Base-by-base conservation (phyloP, 352 stramenopile species). In the Blastocystis sp. region DNA sequence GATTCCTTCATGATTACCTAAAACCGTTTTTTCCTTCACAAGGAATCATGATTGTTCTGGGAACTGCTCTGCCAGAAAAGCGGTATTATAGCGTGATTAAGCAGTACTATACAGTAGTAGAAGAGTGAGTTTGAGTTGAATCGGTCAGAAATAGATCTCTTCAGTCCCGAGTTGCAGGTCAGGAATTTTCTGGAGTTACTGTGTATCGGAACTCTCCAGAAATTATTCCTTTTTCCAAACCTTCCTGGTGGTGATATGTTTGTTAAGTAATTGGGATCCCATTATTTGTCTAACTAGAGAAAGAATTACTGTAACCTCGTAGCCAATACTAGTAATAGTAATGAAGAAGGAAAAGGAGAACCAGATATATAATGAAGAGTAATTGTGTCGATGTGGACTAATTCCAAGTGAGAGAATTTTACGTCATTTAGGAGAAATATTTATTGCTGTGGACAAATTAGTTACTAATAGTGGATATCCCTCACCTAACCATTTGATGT, bases 21-120 rank as follows among this genome's bases (percentile, higher is more conserved):
- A 58, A 60, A 35, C 27, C 27, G 6, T 19, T 27, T 9, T 56
- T 84, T 24, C 33, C 73, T 15, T 17, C 53, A 5, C 35, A 44
- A 24, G 73, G 73, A 15, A 51, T 66, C 27, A 54, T 84, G 73
- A 84, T 84, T 48, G 73, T 84, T n/a, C 51, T 84, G 22, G 73
- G 59, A 33, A 84, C 73, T n/a, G 73, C 48, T 35, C 24, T 24
- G 33, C 48, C 42, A 2, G 42, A 64, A 11, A 84, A 84, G 51
- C 24, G 35, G 15, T 37, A 84, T n/a, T 84, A 84, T n/a, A 48
- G 42, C 0, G 42, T 42, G 13, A 84, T 84, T 19, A 54, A 53
- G 0, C 5, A 84, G 73, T 84, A 66, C 22, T 84, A 84, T 57
- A 33, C 27, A 27, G 24, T 84, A 22, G 73, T 84, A 5, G 54